Evolutionary conservation across 83 land plant genomes (phyloP), one percentile per base, ranked within the genome.

Genomic region (Picea mariana): DNA sequence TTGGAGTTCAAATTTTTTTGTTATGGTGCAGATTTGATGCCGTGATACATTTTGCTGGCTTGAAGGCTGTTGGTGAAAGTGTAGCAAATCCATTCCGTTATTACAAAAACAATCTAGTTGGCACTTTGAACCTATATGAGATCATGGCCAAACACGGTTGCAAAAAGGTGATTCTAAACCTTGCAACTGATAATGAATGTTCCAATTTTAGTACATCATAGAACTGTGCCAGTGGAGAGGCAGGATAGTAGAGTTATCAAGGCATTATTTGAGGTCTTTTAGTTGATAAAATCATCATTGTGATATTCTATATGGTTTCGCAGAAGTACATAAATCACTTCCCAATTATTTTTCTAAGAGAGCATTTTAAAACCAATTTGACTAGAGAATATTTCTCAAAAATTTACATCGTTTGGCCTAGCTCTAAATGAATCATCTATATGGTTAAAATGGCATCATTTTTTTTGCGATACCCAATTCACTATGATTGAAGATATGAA

Each of bases 11-110:
- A 44, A n/a, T 49, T 69, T 3, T 23, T 55, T 67, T 82, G 11
- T 38, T 72, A 9, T 64, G 44, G 11, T 62, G 77, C 87, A 91
- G 94, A 75, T 90, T 87, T 78, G 93, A 90, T 88, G 94, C 93
- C 77, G 94, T 92, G 21, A 88, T 92, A 24, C 94, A 92, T 82
- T 92, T 92, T 86, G 94, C 93, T 63, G 94, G 94, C 4, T 64
- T 92, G 72, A 90, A 92, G 77, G 94, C 94, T 62, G 94, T 92
- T n/a, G 93, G 91, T 6, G 93, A 92, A 84, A 92, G 94, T 71
- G 90, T 87, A 58, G 84, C 77, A 79, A 92, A 90, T 81, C 93
- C 94, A 58, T 71, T 86, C 61, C 67, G 62, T 3, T 92, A 92
- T 67, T 90, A 90, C 83, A 67, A 71, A 80, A 92, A 92, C 79